These are phyloP conservation scores for Malassezia slooffiae DNA, from an alignment of 1,284 basidiomycete species.

Conservation along the genomic window DNA sequence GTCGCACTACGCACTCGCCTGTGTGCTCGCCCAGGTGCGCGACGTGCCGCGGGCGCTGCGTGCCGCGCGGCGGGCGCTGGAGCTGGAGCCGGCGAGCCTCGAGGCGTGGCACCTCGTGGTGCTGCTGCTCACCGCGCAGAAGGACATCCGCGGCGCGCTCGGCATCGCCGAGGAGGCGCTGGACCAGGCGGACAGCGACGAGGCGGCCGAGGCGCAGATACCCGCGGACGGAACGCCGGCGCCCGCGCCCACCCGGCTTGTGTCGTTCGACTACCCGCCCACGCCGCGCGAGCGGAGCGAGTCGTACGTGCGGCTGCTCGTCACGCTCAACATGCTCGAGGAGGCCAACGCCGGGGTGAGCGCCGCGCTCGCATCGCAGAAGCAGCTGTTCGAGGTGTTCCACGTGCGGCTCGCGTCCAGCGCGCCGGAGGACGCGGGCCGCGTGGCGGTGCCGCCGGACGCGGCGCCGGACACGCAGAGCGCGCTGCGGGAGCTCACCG, in stretches of 20 bases:
- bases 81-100: slow-evolving; percentile 61
- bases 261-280: slow-evolving; percentile 51
- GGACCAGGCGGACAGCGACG: slow-evolving; percentile 34
- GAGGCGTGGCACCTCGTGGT: slow-evolving; percentile 86
- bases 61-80: slow-evolving; percentile 61
- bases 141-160: slow-evolving; percentile 68
- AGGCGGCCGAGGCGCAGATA: slow-evolving; percentile 17
- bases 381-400: slow-evolving; percentile 75
- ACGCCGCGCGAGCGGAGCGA: slow-evolving; percentile 62
- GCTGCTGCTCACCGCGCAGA: slow-evolving; percentile 64
- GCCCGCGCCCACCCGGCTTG: slow-evolving; percentile 49
- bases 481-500: slow-evolving; percentile 15
- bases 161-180: slow-evolving; percentile 62
- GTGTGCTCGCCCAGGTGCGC: slow-evolving; percentile 56
- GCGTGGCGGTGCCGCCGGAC: slow-evolving; percentile 1
- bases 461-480: slow-evolving; percentile 7
- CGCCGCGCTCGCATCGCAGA: slow-evolving; percentile 67
- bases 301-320: slow-evolving; percentile 68
- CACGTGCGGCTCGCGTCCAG: slow-evolving; percentile 24
- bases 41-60: slow-evolving; percentile 61
- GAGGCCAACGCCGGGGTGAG: slow-evolving; percentile 80
- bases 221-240: slow-evolving; percentile 1
- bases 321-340: slow-evolving; percentile 70
- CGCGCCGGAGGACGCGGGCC: not conserved
- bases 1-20: slow-evolving; percentile 54